These are phyloP conservation scores for Cystobasidium ongulense DNA, from an alignment of 768 basidiomycete species.

Conservation along the genomic window DNA sequence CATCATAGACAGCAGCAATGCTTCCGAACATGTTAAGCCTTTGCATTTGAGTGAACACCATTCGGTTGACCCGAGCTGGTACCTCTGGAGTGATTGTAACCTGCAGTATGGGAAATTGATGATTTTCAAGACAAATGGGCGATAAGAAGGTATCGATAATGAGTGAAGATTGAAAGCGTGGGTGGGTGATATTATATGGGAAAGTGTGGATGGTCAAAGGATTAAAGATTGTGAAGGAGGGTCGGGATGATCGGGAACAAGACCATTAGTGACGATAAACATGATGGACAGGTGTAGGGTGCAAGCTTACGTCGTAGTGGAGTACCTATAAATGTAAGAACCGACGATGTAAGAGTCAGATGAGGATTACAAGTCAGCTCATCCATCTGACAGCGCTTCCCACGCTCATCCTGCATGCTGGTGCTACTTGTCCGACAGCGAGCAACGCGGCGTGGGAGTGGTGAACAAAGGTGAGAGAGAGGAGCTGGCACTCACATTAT, in stretches of 20 bases:
- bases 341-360: not conserved
- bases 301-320: conserved; percentile 28
- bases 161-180: not conserved
- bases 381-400: not conserved
- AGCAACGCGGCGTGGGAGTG: not conserved
- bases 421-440: not conserved
- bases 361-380: not conserved
- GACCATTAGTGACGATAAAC: not conserved
- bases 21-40: not conserved
- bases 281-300: not conserved
- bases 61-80: conserved; percentile 9
- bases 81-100: conserved; percentile 6
- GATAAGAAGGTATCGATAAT: not conserved
- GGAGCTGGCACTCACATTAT: conserved; percentile 2
- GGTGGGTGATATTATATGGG: not conserved
- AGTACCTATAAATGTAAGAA: not conserved
- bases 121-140: too few relatives aligned
- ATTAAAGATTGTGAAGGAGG: not conserved
- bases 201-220: not conserved
- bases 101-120: not conserved
- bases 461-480: not conserved
- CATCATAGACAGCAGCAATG: conserved; percentile 28
- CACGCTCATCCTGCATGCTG: not conserved
- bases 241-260: not conserved
- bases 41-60: conserved; percentile 4